These are phyloP conservation scores for Corniculantispora saksenae DNA, from an alignment of 2,329 filamentous ascomycete species.

Conservation along the genomic window DNA sequence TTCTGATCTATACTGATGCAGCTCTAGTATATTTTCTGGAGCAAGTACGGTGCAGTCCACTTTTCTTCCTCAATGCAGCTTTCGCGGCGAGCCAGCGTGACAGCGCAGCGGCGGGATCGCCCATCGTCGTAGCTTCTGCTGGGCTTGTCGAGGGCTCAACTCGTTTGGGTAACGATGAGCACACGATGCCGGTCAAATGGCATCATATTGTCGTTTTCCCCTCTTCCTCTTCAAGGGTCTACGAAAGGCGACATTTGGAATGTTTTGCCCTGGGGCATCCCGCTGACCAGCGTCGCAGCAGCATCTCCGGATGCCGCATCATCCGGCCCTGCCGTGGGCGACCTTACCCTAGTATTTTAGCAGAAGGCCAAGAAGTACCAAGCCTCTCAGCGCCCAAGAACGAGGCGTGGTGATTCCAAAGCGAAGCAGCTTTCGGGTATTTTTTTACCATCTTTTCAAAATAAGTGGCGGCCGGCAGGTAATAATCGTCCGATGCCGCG, in stretches of 20 bases:
- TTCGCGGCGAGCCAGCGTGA: neutral
- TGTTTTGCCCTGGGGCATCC: neutral
- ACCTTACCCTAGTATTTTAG: neutral
- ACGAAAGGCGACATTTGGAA: too few relatives aligned
- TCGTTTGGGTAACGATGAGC: neutral
- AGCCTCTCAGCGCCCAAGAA: neutral
- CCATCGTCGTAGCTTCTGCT: neutral
- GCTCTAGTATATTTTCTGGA: slow-evolving; percentile 5
- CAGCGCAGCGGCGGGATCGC: neutral
- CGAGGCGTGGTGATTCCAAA: slow-evolving; percentile 1
- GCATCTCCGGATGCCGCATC: slow-evolving; percentile 1
- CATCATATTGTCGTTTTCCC: neutral
- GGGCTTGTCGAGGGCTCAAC: neutral
- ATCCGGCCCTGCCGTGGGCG: slow-evolving; percentile 6
- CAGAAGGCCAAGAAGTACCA: neutral
- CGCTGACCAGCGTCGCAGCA: neutral
- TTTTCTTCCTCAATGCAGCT: neutral
- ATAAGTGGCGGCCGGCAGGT: neutral
- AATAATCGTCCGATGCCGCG: neutral
- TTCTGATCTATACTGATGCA: neutral
- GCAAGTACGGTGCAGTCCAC: neutral
- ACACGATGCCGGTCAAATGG: neutral
- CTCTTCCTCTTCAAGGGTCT: too few relatives aligned
- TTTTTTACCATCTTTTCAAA: neutral
- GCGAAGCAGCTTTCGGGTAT: neutral